A percentile compares a stretch with the other conserved stretches of the same genome.
These are phyloP conservation scores for Hordeum vulgare DNA, from an alignment of 176 grass and related monocot species.

Conservation along the genomic window MorexV3_pseudomolecules_assembly NC_058523.1:543661463-543661962, in stretches of 20 bases:
- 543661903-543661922: not conserved
- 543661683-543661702: not conserved
- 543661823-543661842: not conserved
- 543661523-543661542: not conserved
- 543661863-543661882: not conserved
- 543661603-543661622: not conserved
- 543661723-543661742: not conserved
- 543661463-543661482: not conserved
- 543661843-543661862: not conserved
- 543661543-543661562: not conserved
- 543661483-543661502: not conserved
- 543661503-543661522: not conserved
- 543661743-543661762: not conserved
- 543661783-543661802: not conserved
- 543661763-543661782: not conserved
- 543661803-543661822: not conserved
- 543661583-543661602: not conserved
- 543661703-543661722: not conserved
- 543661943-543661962: not conserved
- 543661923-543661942: not conserved
- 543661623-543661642: not conserved
- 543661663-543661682: not conserved
- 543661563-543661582: not conserved
- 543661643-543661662: not conserved
- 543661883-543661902: not conserved